A percentile compares a stretch with the other conserved stretches of the same genome.
Conservation (phyloP, 495 filamentous ascomycete genomes). For the Aspergillus hancockii region DNA sequence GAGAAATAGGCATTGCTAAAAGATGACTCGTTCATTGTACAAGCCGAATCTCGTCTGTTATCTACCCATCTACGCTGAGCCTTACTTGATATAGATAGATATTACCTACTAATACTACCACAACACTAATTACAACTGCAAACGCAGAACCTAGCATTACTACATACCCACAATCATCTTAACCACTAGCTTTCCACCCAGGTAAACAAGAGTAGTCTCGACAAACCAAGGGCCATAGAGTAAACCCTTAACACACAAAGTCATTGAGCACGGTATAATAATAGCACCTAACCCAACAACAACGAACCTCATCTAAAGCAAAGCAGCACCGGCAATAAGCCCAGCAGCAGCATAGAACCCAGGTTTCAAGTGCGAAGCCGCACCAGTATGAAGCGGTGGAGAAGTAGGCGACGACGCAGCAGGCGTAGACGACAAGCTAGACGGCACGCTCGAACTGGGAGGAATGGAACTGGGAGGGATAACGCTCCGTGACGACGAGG, state of each 20-base stretch:
- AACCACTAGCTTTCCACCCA: background rate
- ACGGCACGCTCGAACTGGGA: background rate
- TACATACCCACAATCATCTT: background rate
- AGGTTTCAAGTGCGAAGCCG: background rate
- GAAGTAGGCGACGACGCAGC: background rate
- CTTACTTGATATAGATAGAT: background rate
- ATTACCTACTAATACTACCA: background rate
- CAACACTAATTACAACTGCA: too few species aligned
- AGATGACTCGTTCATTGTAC: too few species aligned
- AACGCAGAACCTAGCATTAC: background rate
- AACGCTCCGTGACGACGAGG: background rate
- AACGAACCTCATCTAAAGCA: background rate
- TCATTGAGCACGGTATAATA: background rate
- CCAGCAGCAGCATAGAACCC: background rate
- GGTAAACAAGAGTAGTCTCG: too few species aligned
- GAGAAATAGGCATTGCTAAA: too few species aligned
- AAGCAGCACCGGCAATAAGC: background rate
- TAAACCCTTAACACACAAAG: background rate
- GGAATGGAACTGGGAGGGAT: background rate
- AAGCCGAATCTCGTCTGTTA: too few species aligned
- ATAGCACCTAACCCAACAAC: background rate
- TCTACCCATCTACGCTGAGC: background rate
- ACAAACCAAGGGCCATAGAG: too few species aligned
- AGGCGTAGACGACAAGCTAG: background rate
- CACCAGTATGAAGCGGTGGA: background rate